Percentiles rank a stretch among this genome's conserved stretches.
Evolutionary conservation across 768 basidiomycete species (phyloP).

Genomic region (Rossbeevera mucosa): DNA sequence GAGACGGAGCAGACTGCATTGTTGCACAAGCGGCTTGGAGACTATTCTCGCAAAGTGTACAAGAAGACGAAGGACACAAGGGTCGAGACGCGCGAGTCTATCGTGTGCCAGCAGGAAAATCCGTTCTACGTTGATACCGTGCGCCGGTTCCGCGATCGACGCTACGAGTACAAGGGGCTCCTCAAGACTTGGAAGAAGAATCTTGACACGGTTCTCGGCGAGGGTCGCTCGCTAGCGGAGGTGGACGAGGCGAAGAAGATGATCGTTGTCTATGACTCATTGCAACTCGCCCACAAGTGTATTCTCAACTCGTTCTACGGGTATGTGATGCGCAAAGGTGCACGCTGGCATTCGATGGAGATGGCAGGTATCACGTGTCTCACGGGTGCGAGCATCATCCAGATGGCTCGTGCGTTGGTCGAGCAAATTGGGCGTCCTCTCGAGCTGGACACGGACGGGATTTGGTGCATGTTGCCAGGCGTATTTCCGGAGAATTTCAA

Average conservation of each 20-base stretch:
- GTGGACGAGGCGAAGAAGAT: slow-evolving; percentile 98
- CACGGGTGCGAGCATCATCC: slow-evolving; percentile 96
- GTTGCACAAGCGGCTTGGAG: slow-evolving; percentile 93
- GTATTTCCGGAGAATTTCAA: slow-evolving; percentile 98
- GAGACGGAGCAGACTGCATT: slow-evolving; percentile 85
- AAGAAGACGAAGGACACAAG: slow-evolving; percentile 98
- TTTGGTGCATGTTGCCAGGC: slow-evolving; percentile 99
- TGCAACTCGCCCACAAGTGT: slow-evolving; percentile 98
- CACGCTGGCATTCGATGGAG: slow-evolving; percentile 99
- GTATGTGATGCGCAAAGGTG: slow-evolving; percentile 99
- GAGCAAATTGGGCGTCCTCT: slow-evolving; percentile 97
- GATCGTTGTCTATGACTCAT: slow-evolving; percentile 96
- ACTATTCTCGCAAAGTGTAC: slow-evolving; percentile 98
- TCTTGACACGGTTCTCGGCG: slow-evolving; percentile 67
- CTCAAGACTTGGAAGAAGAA: slow-evolving; percentile 99
- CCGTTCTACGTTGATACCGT: slow-evolving; percentile 99
- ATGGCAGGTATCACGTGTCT: slow-evolving; percentile 99
- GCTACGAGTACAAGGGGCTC: slow-evolving; percentile 98
- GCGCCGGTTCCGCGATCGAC: slow-evolving; percentile 91
- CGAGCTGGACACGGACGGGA: slow-evolving; percentile 97
- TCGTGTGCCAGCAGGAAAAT: slow-evolving; percentile 96
- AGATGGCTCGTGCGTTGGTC: slow-evolving; percentile 95
- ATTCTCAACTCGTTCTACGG: slow-evolving; percentile 99
- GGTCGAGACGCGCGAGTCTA: slow-evolving; percentile 87
- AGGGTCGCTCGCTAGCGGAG: slow-evolving; percentile 73